Conservation (phyloP, 2,329 filamentous ascomycete genomes). For the Aspergillus pseudotamarii region DNA sequence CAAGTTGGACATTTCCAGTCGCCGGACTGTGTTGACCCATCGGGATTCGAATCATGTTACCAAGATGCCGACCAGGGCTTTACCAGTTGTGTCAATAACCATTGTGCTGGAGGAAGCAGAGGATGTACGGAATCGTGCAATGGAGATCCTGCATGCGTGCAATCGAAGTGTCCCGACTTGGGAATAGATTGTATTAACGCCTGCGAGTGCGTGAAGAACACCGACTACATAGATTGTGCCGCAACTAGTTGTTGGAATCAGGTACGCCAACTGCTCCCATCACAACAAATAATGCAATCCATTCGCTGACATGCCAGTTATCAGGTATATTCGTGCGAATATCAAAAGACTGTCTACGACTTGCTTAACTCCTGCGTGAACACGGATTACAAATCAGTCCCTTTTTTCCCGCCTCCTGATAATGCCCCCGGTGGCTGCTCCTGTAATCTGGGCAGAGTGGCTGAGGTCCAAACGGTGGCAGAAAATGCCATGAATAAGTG, state of each 20-base stretch:
- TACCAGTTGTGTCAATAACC: neutral
- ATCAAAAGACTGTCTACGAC: constrained; percentile 3
- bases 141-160: neutral
- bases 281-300: neutral
- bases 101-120: neutral
- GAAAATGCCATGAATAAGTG: neutral
- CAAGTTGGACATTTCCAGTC: neutral
- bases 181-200: constrained; percentile 19
- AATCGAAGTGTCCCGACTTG: neutral
- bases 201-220: constrained; percentile 16
- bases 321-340: constrained; percentile 9
- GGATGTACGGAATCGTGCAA: neutral
- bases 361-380: constrained; percentile 7
- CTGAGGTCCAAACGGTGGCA: neutral
- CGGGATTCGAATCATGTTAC: neutral
- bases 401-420: constrained; percentile 22
- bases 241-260: constrained; percentile 23
- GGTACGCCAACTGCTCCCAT: constrained; percentile 1
- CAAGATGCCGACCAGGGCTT: neutral
- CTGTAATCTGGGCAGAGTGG: constrained; percentile 19
- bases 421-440: constrained; percentile 22
- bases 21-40: neutral
- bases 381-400: constrained; percentile 12
- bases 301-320: neutral
- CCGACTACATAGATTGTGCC: constrained; percentile 15